Percentiles rank a stretch among this genome's conserved stretches.
phyloP scores from a whole-genome alignment of 768 basidiomycete species.

The Imleria badia region DNA sequence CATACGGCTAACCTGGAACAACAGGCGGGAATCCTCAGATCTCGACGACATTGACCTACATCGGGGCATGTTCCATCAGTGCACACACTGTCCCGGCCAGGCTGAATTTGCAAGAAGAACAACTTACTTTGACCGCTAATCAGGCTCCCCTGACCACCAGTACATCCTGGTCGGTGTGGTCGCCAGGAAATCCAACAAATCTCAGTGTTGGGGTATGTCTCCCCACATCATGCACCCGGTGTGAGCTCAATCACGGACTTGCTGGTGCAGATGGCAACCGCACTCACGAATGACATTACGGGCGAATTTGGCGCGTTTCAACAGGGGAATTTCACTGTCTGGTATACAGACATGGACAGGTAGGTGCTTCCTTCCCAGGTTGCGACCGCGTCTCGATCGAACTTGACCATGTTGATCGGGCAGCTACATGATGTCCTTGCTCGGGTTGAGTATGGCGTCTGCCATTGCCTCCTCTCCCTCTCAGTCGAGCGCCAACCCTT shows the following conservation, averaged over 20 bases:
- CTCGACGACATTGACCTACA: not conserved
- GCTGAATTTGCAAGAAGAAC: not conserved
- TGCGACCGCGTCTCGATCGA: not conserved
- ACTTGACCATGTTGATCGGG: not conserved
- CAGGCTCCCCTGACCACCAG: not conserved
- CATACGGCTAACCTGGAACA: not conserved
- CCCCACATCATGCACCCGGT: not conserved
- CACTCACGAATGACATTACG: not conserved
- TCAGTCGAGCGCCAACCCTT: not conserved
- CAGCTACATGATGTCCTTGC: not conserved
- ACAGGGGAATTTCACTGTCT: too few species aligned
- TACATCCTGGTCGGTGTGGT: not conserved
- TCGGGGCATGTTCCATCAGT: not conserved
- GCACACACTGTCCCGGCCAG: not conserved
- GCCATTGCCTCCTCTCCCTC: fast-evolving
- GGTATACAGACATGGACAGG: not conserved
- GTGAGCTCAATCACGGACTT: not conserved
- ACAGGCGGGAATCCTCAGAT: not conserved
- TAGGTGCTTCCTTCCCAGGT: not conserved
- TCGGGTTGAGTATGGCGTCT: not conserved
- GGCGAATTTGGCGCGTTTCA: too few species aligned
- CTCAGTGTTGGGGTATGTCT: not conserved
- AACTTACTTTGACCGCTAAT: not conserved
- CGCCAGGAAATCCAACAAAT: not conserved
- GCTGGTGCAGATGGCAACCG: not conserved